phyloP scores from a whole-genome alignment of 2,329 filamentous ascomycete species.

The Neonectria punicea region DNA sequence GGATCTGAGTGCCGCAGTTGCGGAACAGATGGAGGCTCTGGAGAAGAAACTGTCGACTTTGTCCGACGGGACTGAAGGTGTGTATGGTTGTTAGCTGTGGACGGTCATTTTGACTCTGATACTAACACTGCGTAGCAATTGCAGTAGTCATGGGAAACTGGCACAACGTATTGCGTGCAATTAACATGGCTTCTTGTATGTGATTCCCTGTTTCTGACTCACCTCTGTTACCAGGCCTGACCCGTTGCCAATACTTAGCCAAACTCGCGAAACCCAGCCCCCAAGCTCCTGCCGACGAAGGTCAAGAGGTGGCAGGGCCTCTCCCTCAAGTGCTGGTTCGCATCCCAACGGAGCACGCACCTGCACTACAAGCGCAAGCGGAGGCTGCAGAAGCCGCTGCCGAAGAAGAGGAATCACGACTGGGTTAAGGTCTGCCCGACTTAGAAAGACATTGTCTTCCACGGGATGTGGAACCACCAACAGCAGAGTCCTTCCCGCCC shows the following conservation, averaged over 20 bases:
- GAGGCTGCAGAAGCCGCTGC: conserved; percentile 60
- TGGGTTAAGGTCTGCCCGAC: not conserved
- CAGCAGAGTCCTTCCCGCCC: not conserved
- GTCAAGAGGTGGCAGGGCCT: conserved; percentile 57
- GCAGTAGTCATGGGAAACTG: conserved; percentile 87
- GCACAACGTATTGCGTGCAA: conserved; percentile 86
- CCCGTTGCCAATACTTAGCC: conserved; percentile 55
- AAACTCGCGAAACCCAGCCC: conserved; percentile 73
- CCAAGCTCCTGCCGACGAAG: conserved; percentile 47
- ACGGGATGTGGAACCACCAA: not conserved
- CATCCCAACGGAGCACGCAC: conserved; percentile 83
- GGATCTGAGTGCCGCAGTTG: conserved; percentile 81
- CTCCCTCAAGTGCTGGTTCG: conserved; percentile 85
- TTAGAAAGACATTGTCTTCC: not conserved
- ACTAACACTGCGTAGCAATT: conserved; percentile 68
- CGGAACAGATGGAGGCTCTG: conserved; percentile 83
- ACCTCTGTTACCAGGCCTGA: conserved; percentile 1
- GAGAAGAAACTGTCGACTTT: conserved; percentile 82
- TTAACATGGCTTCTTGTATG: conserved; percentile 87
- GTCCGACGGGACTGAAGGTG: conserved; percentile 84
- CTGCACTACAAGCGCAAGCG: conserved; percentile 69
- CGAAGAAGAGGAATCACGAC: conserved; percentile 50
- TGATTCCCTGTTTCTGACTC: conserved; percentile 20
- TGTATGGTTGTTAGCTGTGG: conserved; percentile 8
- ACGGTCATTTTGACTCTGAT: not conserved